Percentiles rank a stretch among this genome's conserved stretches.
Conservation (phyloP, 176 grass and related monocot species). For the Zoysia japonica region DNA sequence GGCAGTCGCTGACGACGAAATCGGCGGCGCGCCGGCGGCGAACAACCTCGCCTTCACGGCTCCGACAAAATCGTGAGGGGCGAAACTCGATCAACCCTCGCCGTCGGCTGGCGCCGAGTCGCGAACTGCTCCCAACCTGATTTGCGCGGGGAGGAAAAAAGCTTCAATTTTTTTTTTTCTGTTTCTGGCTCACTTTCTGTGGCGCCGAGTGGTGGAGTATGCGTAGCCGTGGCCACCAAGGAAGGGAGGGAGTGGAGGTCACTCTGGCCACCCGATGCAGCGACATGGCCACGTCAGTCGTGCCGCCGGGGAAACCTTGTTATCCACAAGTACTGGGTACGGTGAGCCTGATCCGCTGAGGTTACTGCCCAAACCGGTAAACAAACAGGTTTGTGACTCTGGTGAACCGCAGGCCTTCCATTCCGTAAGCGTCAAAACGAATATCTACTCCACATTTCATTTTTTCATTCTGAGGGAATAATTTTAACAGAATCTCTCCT, state of each 20-base stretch:
- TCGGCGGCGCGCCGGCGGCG: neutral
- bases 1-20: neutral
- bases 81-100: neutral
- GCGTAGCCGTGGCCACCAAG: neutral
- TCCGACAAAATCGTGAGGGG: neutral
- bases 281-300: slow-evolving; percentile 19
- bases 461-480: no score
- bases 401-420: no score
- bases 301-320: slow-evolving; percentile 1
- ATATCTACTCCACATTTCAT: no score
- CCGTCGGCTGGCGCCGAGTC: neutral
- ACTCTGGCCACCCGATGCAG: slow-evolving; percentile 12
- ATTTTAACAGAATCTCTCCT: no score
- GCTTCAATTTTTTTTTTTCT: neutral
- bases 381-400: no score
- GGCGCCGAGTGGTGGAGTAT: slow-evolving; percentile 1
- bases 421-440: no score
- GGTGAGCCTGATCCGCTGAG: neutral
- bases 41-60: neutral
- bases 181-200: slow-evolving; percentile 1
- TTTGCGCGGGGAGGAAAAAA: slow-evolving; percentile 1
- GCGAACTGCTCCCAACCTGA: neutral
- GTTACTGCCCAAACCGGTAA: no score
- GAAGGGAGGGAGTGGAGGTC: neutral
- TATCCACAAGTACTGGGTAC: slow-evolving; percentile 8